Base-by-base conservation (phyloP, 2,329 filamentous ascomycete genomes). In the Colletotrichum cordylinicola region DNA sequence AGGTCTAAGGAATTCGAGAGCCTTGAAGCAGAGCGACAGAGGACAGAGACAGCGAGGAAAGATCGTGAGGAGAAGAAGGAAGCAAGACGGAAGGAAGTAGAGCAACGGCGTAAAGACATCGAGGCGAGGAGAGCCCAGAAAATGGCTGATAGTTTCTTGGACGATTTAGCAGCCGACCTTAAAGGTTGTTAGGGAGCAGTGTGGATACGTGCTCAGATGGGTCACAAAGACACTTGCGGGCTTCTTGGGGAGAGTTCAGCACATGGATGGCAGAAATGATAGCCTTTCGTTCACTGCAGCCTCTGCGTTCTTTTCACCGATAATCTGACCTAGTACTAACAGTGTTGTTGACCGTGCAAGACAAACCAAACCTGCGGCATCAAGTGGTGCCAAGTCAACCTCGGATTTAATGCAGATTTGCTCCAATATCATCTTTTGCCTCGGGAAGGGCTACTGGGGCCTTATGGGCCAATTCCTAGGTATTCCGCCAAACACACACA, bases 101-200 rank as follows among this genome's bases (percentile, higher is more conserved):
- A 94, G 88, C 88, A 87, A 81, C 82, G 93, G 79, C 90, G 91
- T 82, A 87, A 86, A 80, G 90, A 91, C 78, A 90, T 95, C 79
- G 92, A 92, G 86, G 86, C 86, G 78, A 86, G 88, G 79, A 87
- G 91, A 82, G 91, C 90, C 35, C 93, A 92, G 84, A 93, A 91
- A 80, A 89, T 94, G 83, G 94, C 94, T 39, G 94, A 95, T 79
- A 90, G 86, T 77, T 97, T 97, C 83, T 83, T 98, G 79, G 91
- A 93, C 70, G 90, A 90, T 21, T 83, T 94, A 75, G 85, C 77
- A 9, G 48, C 69, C 13, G 69, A 71, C 43, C 71, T 77, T 21
- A 58, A 67, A 4, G 55, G 39, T 15, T 21, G 24, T 9, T 13
- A 55, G 29, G n/a, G 15, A 35, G 24, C 16, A n/a, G 15, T 27